Conservation (phyloP, 169 alveolate species). For the Besnoitia besnoiti region DNA sequence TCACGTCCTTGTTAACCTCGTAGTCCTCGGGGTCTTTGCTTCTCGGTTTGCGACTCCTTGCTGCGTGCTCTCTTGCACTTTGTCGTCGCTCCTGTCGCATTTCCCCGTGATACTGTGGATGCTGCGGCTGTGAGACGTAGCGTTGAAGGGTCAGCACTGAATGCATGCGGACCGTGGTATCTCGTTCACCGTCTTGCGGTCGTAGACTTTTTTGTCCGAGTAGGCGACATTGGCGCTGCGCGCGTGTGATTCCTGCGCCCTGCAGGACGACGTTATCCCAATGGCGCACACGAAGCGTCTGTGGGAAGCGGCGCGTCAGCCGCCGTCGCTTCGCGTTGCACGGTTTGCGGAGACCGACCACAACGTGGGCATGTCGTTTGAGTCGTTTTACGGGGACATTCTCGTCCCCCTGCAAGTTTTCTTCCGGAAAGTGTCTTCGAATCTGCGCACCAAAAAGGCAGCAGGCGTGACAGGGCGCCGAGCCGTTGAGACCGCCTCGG, state of each 20-base stretch:
- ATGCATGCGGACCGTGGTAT: not conserved
- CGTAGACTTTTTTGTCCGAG: not conserved
- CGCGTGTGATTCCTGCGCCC: too few relatives aligned
- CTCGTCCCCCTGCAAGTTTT: slow-evolving; percentile 15
- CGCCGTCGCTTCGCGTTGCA: slow-evolving; percentile 31
- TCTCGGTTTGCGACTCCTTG: not conserved
- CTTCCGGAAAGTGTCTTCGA: slow-evolving; percentile 22
- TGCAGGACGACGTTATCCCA: slow-evolving; percentile 45
- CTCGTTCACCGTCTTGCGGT: not conserved
- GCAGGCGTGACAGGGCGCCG: not conserved
- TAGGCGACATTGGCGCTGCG: not conserved
- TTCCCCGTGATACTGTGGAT: too few relatives aligned
- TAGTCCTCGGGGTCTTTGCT: too few relatives aligned
- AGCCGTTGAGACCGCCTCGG: not conserved
- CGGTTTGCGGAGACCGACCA: slow-evolving; percentile 28
- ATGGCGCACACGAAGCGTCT: slow-evolving; percentile 33
- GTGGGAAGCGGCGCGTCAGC: not conserved
- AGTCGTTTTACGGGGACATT: slow-evolving; percentile 17
- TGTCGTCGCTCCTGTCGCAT: too few relatives aligned
- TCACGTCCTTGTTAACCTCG: too few relatives aligned
- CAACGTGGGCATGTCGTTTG: not conserved
- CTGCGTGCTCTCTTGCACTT: not conserved
- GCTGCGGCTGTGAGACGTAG: not conserved
- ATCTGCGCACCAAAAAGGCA: not conserved
- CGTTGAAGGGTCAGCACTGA: not conserved